phyloP scores from a whole-genome alignment of 345 rosid genomes.

The Balakata baccata region DNA sequence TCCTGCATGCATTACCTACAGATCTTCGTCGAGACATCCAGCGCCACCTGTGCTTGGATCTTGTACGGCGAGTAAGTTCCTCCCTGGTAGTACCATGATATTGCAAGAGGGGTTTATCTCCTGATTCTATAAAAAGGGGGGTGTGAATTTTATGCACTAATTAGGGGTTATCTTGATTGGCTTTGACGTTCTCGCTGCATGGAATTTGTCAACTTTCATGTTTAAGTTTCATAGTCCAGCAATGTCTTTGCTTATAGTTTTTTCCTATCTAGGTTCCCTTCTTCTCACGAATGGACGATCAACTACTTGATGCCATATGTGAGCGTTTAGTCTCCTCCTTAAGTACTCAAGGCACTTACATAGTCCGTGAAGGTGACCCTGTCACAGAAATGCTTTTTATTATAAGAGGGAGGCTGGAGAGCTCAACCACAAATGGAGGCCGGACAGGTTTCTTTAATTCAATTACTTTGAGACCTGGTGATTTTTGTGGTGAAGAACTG shows the following conservation, averaged over 20 bases:
- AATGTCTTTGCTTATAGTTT: not conserved
- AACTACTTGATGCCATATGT: conserved; percentile 89
- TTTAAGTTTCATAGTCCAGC: not conserved
- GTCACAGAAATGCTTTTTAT: conserved; percentile 89
- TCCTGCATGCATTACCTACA: conserved; percentile 40
- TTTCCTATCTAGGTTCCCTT: conserved; percentile 66
- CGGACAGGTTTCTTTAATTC: conserved; percentile 91
- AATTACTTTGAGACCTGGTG: conserved; percentile 74
- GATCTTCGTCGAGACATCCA: conserved; percentile 52
- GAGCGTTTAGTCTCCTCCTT: conserved; percentile 80
- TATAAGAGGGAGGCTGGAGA: conserved; percentile 80
- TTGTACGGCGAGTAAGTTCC: conserved; percentile 46
- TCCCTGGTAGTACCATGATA: not conserved
- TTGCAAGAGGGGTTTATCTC: not conserved
- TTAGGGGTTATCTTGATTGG: not conserved
- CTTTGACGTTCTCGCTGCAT: not conserved
- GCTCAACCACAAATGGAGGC: conserved; percentile 93
- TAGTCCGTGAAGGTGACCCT: conserved; percentile 94
- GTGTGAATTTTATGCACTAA: too few relatives aligned
- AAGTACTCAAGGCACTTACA: conserved; percentile 71
- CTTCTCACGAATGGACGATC: conserved; percentile 97
- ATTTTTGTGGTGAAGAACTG: conserved; percentile 90
- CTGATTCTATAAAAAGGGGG: too few relatives aligned
- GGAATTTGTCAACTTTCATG: not conserved
- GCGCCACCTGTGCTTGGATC: conserved; percentile 55